Evolutionary conservation across 148 eudicot genomes (phyloP).

Genomic region (Polygonum aviculare): DNA sequence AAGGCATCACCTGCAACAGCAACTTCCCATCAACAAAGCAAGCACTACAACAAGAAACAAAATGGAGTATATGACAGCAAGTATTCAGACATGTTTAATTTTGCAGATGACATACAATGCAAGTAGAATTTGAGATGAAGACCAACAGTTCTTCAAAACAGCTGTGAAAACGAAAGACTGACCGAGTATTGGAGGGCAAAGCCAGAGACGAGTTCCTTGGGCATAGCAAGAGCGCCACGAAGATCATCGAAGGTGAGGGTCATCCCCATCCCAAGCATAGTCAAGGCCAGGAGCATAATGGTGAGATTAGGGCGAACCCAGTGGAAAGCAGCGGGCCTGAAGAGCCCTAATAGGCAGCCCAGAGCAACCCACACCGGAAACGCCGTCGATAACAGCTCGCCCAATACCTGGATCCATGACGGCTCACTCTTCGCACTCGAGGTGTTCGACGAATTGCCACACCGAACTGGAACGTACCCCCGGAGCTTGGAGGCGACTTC

Average conservation of each 20-base stretch:
- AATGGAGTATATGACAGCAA: not conserved
- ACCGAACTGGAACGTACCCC: slow-evolving; percentile 20
- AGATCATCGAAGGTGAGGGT: slow-evolving; percentile 78
- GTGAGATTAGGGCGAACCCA: slow-evolving; percentile 61
- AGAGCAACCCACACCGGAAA: slow-evolving; percentile 83
- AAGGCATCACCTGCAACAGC: slow-evolving; percentile 67
- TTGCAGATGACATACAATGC: not conserved
- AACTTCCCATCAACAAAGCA: not conserved
- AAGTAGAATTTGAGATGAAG: not conserved
- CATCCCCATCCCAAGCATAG: slow-evolving; percentile 96
- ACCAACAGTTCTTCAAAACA: no score
- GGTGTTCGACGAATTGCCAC: slow-evolving; percentile 61
- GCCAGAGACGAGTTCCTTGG: slow-evolving; percentile 55
- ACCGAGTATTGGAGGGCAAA: slow-evolving; percentile 78
- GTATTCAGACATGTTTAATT: not conserved
- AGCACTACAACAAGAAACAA: not conserved
- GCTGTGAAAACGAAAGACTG: slow-evolving; percentile 10
- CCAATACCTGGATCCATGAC: slow-evolving; percentile 27
- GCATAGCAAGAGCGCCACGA: slow-evolving; percentile 73
- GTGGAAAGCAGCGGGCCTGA: slow-evolving; percentile 40
- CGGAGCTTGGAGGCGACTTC: slow-evolving; percentile 10
- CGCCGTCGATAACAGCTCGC: slow-evolving; percentile 58
- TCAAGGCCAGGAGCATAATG: slow-evolving; percentile 53
- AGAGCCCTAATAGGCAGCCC: slow-evolving; percentile 64
- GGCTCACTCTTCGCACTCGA: slow-evolving; percentile 20